phyloP scores from a whole-genome alignment of 2,329 filamentous ascomycete species.

The Chaetomiaceae sp. region DNA sequence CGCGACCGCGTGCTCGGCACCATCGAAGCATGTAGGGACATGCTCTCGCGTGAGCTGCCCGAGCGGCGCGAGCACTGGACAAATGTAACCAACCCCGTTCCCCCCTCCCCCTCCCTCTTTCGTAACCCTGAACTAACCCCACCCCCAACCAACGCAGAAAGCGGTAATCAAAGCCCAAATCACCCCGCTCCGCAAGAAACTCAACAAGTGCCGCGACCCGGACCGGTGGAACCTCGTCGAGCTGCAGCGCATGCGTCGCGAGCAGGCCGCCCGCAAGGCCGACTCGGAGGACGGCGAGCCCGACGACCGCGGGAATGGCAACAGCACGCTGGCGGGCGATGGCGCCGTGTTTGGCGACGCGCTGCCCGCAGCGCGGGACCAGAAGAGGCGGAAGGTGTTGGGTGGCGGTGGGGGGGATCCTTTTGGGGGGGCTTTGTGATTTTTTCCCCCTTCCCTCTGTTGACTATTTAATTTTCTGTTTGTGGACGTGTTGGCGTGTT shows the following conservation, averaged over 20 bases:
- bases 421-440: slow-evolving; percentile 36
- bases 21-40: slow-evolving; percentile 47
- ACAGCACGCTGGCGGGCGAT: slow-evolving; percentile 35
- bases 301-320: slow-evolving; percentile 13
- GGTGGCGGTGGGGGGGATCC: slow-evolving; percentile 32
- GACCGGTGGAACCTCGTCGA: slow-evolving; percentile 68
- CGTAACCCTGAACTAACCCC: not conserved
- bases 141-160: slow-evolving; percentile 28
- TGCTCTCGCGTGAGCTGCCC: slow-evolving; percentile 54
- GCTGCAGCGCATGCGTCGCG: slow-evolving; percentile 59
- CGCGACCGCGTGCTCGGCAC: slow-evolving; percentile 47
- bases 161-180: slow-evolving; percentile 38
- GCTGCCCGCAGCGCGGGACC: too few relatives aligned
- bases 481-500: too few relatives aligned
- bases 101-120: slow-evolving; percentile 5
- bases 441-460: too few relatives aligned
- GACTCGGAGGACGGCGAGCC: slow-evolving; percentile 30
- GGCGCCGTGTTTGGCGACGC: slow-evolving; percentile 42
- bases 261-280: slow-evolving; percentile 41
- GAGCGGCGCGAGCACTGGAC: slow-evolving; percentile 52
- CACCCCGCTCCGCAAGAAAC: slow-evolving; percentile 53
- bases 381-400: slow-evolving; percentile 43
- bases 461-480: too few relatives aligned
- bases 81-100: slow-evolving; percentile 37
- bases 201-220: slow-evolving; percentile 69